Evolutionary conservation across 2,329 filamentous ascomycete genomes (phyloP).

Genomic region (Epichloe festucae): DNA sequence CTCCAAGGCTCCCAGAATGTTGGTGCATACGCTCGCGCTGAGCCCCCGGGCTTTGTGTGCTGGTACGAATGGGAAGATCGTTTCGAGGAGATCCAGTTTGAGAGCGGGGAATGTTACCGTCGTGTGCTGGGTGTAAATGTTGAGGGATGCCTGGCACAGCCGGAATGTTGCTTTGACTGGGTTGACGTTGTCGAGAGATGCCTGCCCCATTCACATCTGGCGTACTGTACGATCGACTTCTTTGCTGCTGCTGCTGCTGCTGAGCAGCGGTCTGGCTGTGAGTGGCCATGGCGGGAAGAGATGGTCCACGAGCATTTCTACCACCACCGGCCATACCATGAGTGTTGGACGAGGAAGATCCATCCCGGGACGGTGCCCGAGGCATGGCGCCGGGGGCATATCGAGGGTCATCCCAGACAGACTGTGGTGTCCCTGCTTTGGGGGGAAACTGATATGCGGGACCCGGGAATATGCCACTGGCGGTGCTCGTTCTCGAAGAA

Average conservation of each 20-base stretch:
- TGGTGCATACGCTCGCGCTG: slow-evolving; percentile 48
- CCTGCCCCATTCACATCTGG: slow-evolving; percentile 75
- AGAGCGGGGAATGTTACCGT: slow-evolving; percentile 58
- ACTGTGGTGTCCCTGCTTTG: slow-evolving; percentile 52
- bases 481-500: slow-evolving; percentile 60
- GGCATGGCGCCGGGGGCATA: slow-evolving; percentile 84
- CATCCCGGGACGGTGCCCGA: slow-evolving; percentile 67
- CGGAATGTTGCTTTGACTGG: slow-evolving; percentile 44
- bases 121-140: slow-evolving; percentile 49
- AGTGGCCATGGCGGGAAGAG: slow-evolving; percentile 58
- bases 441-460: slow-evolving; percentile 63
- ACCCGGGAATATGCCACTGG: slow-evolving; percentile 56
- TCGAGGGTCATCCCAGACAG: slow-evolving; percentile 62
- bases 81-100: slow-evolving; percentile 68
- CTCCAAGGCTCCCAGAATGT: slow-evolving; percentile 34
- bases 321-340: slow-evolving; percentile 50
- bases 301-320: slow-evolving; percentile 62
- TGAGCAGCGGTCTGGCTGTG: slow-evolving; percentile 41
- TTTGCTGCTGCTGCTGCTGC: slow-evolving; percentile 40
- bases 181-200: slow-evolving; percentile 42
- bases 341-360: slow-evolving; percentile 50
- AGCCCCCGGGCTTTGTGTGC: slow-evolving; percentile 57
- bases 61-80: slow-evolving; percentile 52
- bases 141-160: slow-evolving; percentile 65
- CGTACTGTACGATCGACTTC: slow-evolving; percentile 84